Percentiles rank a stretch among this genome's conserved stretches.
phyloP scores from a whole-genome alignment of 352 stramenopile species.

The Pelagophyceae sp. region DNA sequence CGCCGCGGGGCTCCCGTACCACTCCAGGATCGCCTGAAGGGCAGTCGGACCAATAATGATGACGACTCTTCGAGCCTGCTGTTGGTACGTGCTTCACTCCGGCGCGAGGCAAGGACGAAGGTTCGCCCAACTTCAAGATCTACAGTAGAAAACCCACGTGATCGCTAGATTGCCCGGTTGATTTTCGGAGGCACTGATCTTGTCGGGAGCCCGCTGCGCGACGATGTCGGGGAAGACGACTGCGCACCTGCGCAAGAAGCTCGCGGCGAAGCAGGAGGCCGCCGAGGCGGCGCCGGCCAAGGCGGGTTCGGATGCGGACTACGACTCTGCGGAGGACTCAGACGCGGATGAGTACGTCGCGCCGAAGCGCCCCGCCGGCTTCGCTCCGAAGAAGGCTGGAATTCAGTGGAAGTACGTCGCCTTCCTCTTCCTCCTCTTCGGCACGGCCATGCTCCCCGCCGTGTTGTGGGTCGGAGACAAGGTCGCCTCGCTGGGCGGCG shows the following conservation, averaged over 20 bases:
- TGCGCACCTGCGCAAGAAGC: background rate
- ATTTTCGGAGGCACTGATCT: too few species aligned
- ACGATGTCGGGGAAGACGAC: background rate
- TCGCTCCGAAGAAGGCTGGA: background rate
- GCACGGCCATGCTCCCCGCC: constrained; percentile 47
- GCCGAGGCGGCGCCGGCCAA: background rate
- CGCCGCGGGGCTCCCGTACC: too few species aligned
- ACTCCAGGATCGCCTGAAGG: too few species aligned
- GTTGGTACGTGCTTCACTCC: too few species aligned
- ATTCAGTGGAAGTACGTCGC: constrained; percentile 54
- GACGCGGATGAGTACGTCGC: background rate
- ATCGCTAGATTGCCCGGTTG: too few species aligned
- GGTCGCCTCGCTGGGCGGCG: constrained; percentile 35
- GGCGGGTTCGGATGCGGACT: background rate
- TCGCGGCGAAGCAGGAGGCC: background rate
- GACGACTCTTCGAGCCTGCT: too few species aligned
- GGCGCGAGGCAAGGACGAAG: too few species aligned
- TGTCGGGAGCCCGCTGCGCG: too few species aligned
- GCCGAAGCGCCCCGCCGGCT: background rate
- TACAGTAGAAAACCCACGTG: too few species aligned
- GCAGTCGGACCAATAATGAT: too few species aligned
- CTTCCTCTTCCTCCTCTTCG: constrained; percentile 53
- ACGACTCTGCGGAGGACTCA: background rate
- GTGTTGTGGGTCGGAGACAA: constrained; percentile 50
- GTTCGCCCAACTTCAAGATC: too few species aligned